Evolutionary conservation across 345 rosid genomes (phyloP).

Genomic region (Alliaria petiolata): DNA sequence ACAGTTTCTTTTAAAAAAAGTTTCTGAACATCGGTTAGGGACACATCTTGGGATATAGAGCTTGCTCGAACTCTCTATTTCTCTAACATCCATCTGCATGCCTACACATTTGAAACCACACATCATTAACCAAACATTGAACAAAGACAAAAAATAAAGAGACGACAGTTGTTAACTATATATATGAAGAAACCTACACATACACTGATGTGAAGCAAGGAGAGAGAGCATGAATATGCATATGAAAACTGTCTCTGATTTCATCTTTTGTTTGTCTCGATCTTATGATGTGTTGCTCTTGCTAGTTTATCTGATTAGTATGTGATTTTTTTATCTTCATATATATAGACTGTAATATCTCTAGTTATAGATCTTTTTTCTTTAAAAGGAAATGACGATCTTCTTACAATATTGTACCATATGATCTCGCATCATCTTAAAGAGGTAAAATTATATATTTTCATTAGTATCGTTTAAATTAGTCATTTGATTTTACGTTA

Average conservation of each 20-base stretch:
- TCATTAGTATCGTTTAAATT: too few species aligned
- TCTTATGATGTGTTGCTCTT: background rate
- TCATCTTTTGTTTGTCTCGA: slow-evolving; percentile 11
- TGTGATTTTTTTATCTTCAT: background rate
- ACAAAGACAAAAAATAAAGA: background rate
- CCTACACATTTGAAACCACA: slow-evolving; percentile 10
- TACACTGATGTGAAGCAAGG: slow-evolving; percentile 13
- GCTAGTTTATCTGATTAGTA: background rate
- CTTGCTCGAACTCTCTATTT: background rate
- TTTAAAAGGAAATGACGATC: too few species aligned
- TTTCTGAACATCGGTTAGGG: background rate
- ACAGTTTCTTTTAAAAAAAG: slow-evolving; percentile 4
- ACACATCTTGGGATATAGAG: background rate
- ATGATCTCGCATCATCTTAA: too few species aligned
- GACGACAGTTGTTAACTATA: background rate
- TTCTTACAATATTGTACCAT: too few species aligned
- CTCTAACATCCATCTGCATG: background rate
- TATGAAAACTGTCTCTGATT: background rate
- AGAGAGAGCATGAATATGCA: slow-evolving; percentile 7
- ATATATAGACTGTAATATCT: too few species aligned
- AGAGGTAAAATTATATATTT: too few species aligned
- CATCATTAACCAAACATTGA: background rate
- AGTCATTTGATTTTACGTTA: too few species aligned
- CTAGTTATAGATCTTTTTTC: too few species aligned
- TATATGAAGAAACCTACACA: background rate